These are phyloP conservation scores for Coemansia aciculifera DNA, from an alignment of 192 early-diverging fungal species.

Conservation along the genomic window DNA sequence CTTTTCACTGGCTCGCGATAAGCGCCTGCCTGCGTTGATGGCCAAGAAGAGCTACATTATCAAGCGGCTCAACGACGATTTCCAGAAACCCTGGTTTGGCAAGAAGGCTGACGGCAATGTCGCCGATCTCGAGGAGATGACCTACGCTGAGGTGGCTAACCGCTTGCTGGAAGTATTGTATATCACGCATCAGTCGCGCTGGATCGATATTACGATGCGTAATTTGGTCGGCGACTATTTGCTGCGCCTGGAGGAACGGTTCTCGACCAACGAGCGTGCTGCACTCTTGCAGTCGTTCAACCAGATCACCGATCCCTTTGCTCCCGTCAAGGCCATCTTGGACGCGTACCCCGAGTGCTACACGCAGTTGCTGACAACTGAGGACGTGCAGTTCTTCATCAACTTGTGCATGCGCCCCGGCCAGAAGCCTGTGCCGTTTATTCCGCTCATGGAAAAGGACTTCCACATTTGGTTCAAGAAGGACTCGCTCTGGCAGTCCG, in stretches of 20 bases:
- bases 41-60: slow-evolving; percentile 81
- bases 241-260: slow-evolving; percentile 78
- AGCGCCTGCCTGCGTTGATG: slow-evolving; percentile 68
- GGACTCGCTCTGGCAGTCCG: slow-evolving; percentile 87
- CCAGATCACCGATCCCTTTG: neutral
- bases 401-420: slow-evolving; percentile 47
- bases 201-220: slow-evolving; percentile 74
- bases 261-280: neutral
- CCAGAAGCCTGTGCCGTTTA: slow-evolving; percentile 89
- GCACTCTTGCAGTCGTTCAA: neutral
- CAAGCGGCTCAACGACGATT: slow-evolving; percentile 69
- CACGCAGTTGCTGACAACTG: slow-evolving; percentile 41
- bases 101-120: slow-evolving; percentile 71
- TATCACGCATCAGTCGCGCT: slow-evolving; percentile 70
- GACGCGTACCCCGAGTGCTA: slow-evolving; percentile 22
- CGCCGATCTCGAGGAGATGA: slow-evolving; percentile 89
- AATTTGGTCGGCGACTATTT: slow-evolving; percentile 80
- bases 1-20: slow-evolving; percentile 79
- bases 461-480: slow-evolving; percentile 93
- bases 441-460: slow-evolving; percentile 86
- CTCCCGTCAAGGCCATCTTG: slow-evolving; percentile 36
- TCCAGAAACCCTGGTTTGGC: slow-evolving; percentile 91
- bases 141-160: slow-evolving; percentile 82
- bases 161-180: slow-evolving; percentile 85
- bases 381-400: slow-evolving; percentile 50